phyloP scores from a whole-genome alignment of 768 basidiomycete species.

The Naganishia antarctica region DNA sequence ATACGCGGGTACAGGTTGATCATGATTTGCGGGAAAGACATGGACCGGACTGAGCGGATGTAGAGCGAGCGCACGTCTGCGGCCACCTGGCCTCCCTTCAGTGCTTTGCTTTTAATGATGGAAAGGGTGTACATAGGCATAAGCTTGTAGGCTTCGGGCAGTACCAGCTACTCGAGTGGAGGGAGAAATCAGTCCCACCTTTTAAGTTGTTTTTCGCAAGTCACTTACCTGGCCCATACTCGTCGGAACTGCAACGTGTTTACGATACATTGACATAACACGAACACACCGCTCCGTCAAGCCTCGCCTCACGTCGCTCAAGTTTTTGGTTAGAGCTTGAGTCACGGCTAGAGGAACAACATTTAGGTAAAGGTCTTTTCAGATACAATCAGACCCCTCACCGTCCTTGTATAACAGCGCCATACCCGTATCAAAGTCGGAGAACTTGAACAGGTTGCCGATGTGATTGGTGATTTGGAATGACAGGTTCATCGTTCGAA shows the following conservation, averaged over 20 bases:
- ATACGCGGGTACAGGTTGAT: constrained; percentile 81
- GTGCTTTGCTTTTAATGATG: constrained; percentile 78
- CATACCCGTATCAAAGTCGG: constrained; percentile 81
- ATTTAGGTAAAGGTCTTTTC: no score
- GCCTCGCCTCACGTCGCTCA: constrained; percentile 73
- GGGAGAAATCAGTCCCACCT: constrained; percentile 7
- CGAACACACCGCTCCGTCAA: constrained; percentile 77
- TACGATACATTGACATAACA: constrained; percentile 77
- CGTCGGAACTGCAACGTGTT: constrained; percentile 76
- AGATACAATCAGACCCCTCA: no score
- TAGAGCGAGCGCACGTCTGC: constrained; percentile 90
- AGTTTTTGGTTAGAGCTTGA: constrained; percentile 58
- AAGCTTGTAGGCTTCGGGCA: constrained; percentile 86
- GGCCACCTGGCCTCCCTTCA: constrained; percentile 92
- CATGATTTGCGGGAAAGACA: constrained; percentile 65
- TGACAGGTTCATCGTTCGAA: constrained; percentile 79
- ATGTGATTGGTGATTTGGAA: constrained; percentile 74
- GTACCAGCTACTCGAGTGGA: constrained; percentile 63
- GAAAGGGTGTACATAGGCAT: constrained; percentile 76
- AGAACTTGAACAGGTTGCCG: constrained; percentile 84
- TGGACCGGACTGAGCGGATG: constrained; percentile 67
- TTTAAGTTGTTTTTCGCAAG: not conserved
- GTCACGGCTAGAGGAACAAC: constrained; percentile 59
- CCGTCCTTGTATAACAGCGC: constrained; percentile 72
- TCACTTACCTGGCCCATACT: constrained; percentile 66